These are phyloP conservation scores for Phellopilus nigrolimitatus DNA, from an alignment of 1,284 basidiomycete genomes.

Conservation along the genomic window DNA sequence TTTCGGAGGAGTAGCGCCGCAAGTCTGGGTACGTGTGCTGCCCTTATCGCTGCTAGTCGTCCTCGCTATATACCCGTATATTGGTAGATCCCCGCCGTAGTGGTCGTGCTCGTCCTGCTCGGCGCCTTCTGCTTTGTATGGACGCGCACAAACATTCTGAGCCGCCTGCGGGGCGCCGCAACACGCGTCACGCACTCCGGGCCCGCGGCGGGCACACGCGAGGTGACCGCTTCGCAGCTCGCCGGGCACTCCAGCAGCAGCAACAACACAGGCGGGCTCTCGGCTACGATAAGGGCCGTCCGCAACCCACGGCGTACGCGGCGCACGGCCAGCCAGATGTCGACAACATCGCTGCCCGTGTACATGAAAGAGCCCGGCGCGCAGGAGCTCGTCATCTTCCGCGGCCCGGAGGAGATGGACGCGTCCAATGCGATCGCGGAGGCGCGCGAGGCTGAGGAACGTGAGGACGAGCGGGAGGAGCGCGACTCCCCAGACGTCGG, in stretches of 20 bases:
- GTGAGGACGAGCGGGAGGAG: slow-evolving; percentile 18
- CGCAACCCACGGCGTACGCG: slow-evolving; percentile 39
- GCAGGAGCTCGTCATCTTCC: slow-evolving; percentile 67
- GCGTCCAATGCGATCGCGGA: slow-evolving; percentile 18
- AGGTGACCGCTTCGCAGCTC: slow-evolving; percentile 18
- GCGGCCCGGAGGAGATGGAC: slow-evolving; percentile 19
- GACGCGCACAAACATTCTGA: slow-evolving; percentile 10
- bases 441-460: slow-evolving; percentile 17
- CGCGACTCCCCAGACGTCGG: slow-evolving; percentile 9
- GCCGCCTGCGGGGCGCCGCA: slow-evolving; percentile 7
- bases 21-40: slow-evolving; percentile 5
- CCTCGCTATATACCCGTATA: background rate
- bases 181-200: background rate
- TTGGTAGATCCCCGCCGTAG: slow-evolving; percentile 14
- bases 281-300: background rate
- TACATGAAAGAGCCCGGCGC: slow-evolving; percentile 80
- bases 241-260: slow-evolving; percentile 2
- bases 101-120: slow-evolving; percentile 11
- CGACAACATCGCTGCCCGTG: slow-evolving; percentile 63
- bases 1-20: slow-evolving; percentile 1
- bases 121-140: slow-evolving; percentile 15
- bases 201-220: background rate
- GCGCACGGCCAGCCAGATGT: slow-evolving; percentile 58
- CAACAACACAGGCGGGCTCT: background rate
- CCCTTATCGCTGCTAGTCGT: background rate